These are phyloP conservation scores for Ceratobasidium sp. DNA, from an alignment of 1,284 basidiomycete genomes.

Conservation along the genomic window DNA sequence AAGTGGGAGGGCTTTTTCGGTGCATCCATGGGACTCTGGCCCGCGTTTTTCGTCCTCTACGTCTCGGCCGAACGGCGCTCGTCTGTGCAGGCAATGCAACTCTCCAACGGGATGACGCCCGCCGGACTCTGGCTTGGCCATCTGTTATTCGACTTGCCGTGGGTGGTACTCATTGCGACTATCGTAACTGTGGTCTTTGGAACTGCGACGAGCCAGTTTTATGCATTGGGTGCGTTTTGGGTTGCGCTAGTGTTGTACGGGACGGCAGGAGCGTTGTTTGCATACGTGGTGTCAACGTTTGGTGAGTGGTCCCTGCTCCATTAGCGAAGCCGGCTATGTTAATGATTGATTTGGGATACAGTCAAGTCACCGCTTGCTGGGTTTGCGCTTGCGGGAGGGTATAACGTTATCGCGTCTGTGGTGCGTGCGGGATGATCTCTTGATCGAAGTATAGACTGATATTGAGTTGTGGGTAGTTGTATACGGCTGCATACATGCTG, in stretches of 20 bases:
- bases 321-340: background rate
- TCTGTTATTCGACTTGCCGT: slow-evolving; percentile 75
- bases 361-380: slow-evolving; percentile 74
- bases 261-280: slow-evolving; percentile 71
- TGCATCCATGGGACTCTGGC: slow-evolving; percentile 76
- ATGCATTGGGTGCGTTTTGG: slow-evolving; percentile 77
- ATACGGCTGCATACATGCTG: slow-evolving; percentile 72
- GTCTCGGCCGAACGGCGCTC: slow-evolving; percentile 73
- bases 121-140: slow-evolving; percentile 83
- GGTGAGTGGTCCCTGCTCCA: slow-evolving; percentile 48
- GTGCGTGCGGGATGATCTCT: slow-evolving; percentile 55
- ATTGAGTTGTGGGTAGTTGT: slow-evolving; percentile 59
- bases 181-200: slow-evolving; percentile 73
- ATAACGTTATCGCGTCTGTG: slow-evolving; percentile 76
- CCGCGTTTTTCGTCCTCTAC: slow-evolving; percentile 82
- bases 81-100: slow-evolving; percentile 79
- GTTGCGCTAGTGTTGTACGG: slow-evolving; percentile 77
- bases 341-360: slow-evolving; percentile 13
- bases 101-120: slow-evolving; percentile 80
- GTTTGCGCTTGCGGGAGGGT: slow-evolving; percentile 78
- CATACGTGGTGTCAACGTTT: slow-evolving; percentile 72
- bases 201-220: slow-evolving; percentile 68
- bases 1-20: slow-evolving; percentile 66
- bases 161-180: slow-evolving; percentile 66
- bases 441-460: background rate